Evolutionary conservation across 108 stramenopile genomes (phyloP).

Genomic region (Phaeodactylum tricornutum): DNA sequence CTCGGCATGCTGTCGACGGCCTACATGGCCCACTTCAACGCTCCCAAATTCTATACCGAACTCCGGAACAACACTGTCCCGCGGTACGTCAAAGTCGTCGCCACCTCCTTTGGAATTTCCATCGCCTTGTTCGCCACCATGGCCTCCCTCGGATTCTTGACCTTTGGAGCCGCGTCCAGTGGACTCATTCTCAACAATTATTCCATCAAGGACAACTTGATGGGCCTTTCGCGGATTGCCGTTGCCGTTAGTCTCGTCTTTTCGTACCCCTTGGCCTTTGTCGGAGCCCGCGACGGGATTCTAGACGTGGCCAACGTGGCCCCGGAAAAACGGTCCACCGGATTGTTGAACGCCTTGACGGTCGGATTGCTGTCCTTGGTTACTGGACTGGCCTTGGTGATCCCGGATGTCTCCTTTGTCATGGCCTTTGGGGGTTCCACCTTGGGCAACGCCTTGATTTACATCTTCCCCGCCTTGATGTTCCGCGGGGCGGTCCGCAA

Average conservation of each 20-base stretch:
- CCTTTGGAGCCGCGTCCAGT: slow-evolving; percentile 81
- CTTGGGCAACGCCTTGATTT: slow-evolving; percentile 86
- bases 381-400: slow-evolving; percentile 52
- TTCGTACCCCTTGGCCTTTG: slow-evolving; percentile 49
- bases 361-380: slow-evolving; percentile 43
- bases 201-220: slow-evolving; percentile 79
- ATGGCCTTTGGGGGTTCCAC: slow-evolving; percentile 90
- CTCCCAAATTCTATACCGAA: slow-evolving; percentile 90
- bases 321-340: slow-evolving; percentile 18
- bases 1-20: slow-evolving; percentile 93
- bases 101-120: slow-evolving; percentile 61
- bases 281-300: slow-evolving; percentile 75
- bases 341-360: slow-evolving; percentile 60
- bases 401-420: slow-evolving; percentile 76
- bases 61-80: slow-evolving; percentile 86
- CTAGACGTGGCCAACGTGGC: slow-evolving; percentile 66
- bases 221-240: slow-evolving; percentile 78
- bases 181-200: slow-evolving; percentile 95
- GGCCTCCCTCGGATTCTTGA: slow-evolving; percentile 79
- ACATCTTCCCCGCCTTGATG: slow-evolving; percentile 85
- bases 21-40: slow-evolving; percentile 76
- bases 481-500: slow-evolving; percentile 47
- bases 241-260: slow-evolving; percentile 86
- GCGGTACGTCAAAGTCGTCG: slow-evolving; percentile 75
- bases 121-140: slow-evolving; percentile 70